Evolutionary conservation across 257 asterid genomes (phyloP).

Genomic region (Solanum pimpinellifolium): DNA sequence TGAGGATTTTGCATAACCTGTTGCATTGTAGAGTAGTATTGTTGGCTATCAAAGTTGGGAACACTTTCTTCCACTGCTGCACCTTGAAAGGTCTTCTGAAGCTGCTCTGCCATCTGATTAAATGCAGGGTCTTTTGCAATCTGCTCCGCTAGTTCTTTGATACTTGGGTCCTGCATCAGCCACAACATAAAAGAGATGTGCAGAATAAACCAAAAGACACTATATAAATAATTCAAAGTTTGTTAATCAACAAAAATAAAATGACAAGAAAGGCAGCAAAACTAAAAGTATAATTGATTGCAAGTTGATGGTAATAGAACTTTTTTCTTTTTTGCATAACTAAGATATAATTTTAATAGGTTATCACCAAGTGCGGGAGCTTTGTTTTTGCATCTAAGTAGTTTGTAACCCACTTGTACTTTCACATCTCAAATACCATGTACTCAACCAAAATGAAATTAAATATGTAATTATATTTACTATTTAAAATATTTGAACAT

Average conservation of each 20-base stretch:
- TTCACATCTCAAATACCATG: background rate
- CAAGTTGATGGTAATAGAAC: background rate
- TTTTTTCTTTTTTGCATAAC: background rate
- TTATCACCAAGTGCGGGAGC: background rate
- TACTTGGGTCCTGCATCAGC: constrained; percentile 70
- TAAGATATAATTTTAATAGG: background rate
- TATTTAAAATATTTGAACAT: background rate
- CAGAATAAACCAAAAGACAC: background rate
- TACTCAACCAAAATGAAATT: background rate
- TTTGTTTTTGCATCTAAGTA: background rate
- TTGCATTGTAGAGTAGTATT: constrained; percentile 83
- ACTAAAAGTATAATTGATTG: background rate
- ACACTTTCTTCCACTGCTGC: constrained; percentile 50
- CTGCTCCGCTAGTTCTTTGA: constrained; percentile 91
- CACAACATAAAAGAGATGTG: background rate
- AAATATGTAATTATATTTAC: background rate
- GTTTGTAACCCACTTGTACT: background rate
- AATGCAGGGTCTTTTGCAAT: constrained; percentile 88
- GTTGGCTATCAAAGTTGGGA: constrained; percentile 84
- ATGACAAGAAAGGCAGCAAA: background rate
- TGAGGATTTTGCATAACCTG: constrained; percentile 99
- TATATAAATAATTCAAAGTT: background rate
- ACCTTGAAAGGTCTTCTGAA: constrained; percentile 88
- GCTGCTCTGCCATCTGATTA: constrained; percentile 96
- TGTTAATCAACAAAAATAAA: background rate